Evolutionary conservation across 1,284 basidiomycete species (phyloP).

Genomic region (Neonothopanus nambi): DNA sequence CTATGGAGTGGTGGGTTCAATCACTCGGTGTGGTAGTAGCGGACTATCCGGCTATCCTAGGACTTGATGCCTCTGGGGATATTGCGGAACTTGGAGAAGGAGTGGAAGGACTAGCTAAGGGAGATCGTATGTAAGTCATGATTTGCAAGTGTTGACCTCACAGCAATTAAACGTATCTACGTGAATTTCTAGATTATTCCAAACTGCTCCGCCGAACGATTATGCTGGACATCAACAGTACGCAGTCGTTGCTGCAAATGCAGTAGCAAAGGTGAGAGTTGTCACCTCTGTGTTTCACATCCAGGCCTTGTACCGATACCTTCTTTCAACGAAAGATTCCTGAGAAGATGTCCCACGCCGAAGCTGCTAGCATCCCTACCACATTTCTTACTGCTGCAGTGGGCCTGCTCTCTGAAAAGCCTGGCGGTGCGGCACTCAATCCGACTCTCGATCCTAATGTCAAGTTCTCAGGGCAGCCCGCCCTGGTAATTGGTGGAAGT

Average conservation of each 20-base stretch:
- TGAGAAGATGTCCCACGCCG: neutral
- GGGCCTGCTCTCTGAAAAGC: neutral
- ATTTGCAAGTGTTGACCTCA: constrained; percentile 12
- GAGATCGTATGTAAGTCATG: constrained; percentile 14
- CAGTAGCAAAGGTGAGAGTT: constrained; percentile 41
- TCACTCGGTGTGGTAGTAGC: constrained; percentile 25
- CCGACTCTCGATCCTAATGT: constrained; percentile 9
- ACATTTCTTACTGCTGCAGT: constrained; percentile 6
- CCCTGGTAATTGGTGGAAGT: constrained; percentile 11
- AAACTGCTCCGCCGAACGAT: constrained; percentile 34
- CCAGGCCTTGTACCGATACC: neutral
- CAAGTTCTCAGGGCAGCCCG: constrained; percentile 4
- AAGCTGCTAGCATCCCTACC: constrained; percentile 9
- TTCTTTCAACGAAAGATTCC: constrained; percentile 5
- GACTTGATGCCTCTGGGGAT: constrained; percentile 45
- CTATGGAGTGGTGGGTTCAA: constrained; percentile 46
- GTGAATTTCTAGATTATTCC: constrained; percentile 1
- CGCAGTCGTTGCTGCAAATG: constrained; percentile 37
- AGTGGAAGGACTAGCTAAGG: constrained; percentile 20
- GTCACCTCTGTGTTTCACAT: neutral
- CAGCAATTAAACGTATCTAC: neutral
- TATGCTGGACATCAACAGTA: constrained; percentile 52
- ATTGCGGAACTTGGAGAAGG: constrained; percentile 41
- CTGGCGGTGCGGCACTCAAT: constrained; percentile 10
- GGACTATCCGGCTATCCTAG: constrained; percentile 37